These are phyloP conservation scores for Carex pumila DNA, from an alignment of 176 grass and related monocot genomes.

Conservation along the genomic window DNA sequence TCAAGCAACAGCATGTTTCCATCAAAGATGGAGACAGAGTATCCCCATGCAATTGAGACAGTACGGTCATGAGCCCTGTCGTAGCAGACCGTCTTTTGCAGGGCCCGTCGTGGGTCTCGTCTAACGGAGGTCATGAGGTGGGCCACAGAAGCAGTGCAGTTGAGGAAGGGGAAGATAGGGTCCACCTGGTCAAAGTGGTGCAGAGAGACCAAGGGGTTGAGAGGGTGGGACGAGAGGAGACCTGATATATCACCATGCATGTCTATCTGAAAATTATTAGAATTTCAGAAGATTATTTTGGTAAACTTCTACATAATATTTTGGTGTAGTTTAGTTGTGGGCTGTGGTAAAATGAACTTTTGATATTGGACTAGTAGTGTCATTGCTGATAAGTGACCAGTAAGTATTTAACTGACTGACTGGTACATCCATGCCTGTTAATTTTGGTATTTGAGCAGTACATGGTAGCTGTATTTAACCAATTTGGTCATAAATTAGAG, in stretches of 20 bases:
- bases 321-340: neutral
- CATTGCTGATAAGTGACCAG: neutral
- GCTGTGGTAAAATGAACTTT: neutral
- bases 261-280: slow-evolving; percentile 52
- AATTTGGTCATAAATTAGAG: neutral
- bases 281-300: neutral
- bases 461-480: neutral
- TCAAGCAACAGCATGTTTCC: slow-evolving; percentile 59
- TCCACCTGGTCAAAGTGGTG: slow-evolving; percentile 76
- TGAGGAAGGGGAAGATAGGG: slow-evolving; percentile 71
- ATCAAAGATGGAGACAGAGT: slow-evolving; percentile 64
- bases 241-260: slow-evolving; percentile 85
- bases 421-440: neutral
- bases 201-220: slow-evolving; percentile 69
- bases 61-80: slow-evolving; percentile 40
- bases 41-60: slow-evolving; percentile 75
- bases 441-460: neutral
- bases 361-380: neutral
- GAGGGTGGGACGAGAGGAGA: slow-evolving; percentile 64
- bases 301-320: neutral
- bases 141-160: slow-evolving; percentile 33
- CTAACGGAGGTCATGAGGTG: slow-evolving; percentile 53
- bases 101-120: slow-evolving; percentile 56
- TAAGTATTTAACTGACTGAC: neutral
- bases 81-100: slow-evolving; percentile 95